These are phyloP conservation scores for Paraphoma sp. DNA, from an alignment of 2,329 filamentous ascomycete species.

Conservation along the genomic window DNA sequence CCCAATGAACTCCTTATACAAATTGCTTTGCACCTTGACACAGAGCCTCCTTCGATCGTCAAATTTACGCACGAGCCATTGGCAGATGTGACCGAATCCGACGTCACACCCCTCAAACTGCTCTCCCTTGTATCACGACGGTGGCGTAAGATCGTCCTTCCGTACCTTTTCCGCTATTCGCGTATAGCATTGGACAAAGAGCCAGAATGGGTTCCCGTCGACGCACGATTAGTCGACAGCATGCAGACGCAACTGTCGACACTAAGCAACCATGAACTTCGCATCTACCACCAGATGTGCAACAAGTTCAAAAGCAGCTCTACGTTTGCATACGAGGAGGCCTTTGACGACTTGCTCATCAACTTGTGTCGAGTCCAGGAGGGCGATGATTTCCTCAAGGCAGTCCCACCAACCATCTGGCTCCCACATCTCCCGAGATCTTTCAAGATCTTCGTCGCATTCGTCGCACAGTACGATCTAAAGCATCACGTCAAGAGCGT, in stretches of 20 bases:
- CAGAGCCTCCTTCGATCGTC: slow-evolving; percentile 36
- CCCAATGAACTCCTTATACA: slow-evolving; percentile 47
- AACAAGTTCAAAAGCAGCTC: slow-evolving; percentile 43
- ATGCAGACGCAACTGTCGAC: slow-evolving; percentile 41
- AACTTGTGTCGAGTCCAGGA: slow-evolving; percentile 41
- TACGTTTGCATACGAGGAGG: slow-evolving; percentile 33
- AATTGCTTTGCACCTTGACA: slow-evolving; percentile 40
- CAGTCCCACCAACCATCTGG: slow-evolving; percentile 32
- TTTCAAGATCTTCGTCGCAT: slow-evolving; percentile 27
- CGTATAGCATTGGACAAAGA: slow-evolving; percentile 33
- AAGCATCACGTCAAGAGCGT: slow-evolving; percentile 55
- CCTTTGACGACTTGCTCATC: slow-evolving; percentile 42
- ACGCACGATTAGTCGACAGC: slow-evolving; percentile 40
- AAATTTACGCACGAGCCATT: slow-evolving; percentile 44
- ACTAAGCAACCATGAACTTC: slow-evolving; percentile 41
- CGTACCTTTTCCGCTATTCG: slow-evolving; percentile 40
- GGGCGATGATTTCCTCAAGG: slow-evolving; percentile 36
- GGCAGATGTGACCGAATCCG: slow-evolving; percentile 27
- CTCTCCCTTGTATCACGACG: slow-evolving; percentile 42
- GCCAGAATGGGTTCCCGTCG: slow-evolving; percentile 43
- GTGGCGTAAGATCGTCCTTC: slow-evolving; percentile 40
- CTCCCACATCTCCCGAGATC: slow-evolving; percentile 37
- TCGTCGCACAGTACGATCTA: slow-evolving; percentile 28
- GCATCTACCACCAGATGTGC: slow-evolving; percentile 39
- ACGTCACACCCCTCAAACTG: slow-evolving; percentile 32